A percentile compares a stretch with the other conserved stretches of the same genome.
Conservation (phyloP, 305 asterid species). For the Fraxinus angustifolia region DNA sequence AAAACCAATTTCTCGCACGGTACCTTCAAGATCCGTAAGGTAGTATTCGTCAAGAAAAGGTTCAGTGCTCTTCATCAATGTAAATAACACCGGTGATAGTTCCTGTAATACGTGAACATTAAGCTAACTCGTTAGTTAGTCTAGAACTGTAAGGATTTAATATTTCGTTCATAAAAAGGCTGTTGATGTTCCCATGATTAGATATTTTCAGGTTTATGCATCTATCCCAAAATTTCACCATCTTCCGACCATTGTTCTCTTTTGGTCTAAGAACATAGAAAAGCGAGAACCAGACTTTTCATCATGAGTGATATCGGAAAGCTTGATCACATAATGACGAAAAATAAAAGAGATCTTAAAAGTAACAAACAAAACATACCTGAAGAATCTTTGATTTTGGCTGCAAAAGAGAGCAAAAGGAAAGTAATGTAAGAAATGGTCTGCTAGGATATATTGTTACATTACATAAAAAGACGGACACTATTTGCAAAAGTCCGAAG, state of each 20-base stretch:
- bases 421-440: slow-evolving; percentile 17
- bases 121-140: not conserved
- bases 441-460: not conserved
- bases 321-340: not conserved
- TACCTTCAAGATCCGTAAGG: slow-evolving; percentile 71
- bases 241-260: not conserved
- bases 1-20: slow-evolving; percentile 51
- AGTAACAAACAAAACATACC: slow-evolving; percentile 35
- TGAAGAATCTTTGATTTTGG: slow-evolving; percentile 95
- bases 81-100: slow-evolving; percentile 76
- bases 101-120: slow-evolving; percentile 44
- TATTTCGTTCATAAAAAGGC: not conserved
- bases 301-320: not conserved
- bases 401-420: slow-evolving; percentile 46
- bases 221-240: not conserved
- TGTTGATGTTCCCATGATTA: not conserved
- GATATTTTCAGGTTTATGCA: not conserved
- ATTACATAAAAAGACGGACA: not conserved
- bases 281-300: not conserved
- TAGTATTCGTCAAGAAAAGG: slow-evolving; percentile 87
- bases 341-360: not conserved
- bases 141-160: not conserved
- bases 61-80: slow-evolving; percentile 91
- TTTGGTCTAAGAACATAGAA: not conserved
- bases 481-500: not conserved